Conservation (phyloP, 1,284 basidiomycete species). For the Gastroboletus turbinatus region DNA sequence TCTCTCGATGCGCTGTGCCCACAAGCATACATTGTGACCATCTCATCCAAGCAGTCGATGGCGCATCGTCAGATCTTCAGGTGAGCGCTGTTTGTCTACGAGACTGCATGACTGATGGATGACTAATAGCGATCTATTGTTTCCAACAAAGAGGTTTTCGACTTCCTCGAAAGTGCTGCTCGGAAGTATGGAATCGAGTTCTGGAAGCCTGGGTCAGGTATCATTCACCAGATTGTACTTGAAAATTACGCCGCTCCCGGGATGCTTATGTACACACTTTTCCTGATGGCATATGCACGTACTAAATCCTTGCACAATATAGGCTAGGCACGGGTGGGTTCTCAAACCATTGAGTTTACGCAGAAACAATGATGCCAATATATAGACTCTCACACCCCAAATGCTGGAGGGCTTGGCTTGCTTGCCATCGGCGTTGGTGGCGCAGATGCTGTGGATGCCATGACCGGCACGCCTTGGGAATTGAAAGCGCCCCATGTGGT, state of each 20-base stretch:
- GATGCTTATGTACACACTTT: constrained; percentile 68
- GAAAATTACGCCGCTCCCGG: constrained; percentile 95
- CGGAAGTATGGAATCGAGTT: constrained; percentile 95
- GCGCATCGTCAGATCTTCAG: constrained; percentile 82
- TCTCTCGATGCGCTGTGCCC: constrained; percentile 83
- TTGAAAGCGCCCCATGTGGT: constrained; percentile 91
- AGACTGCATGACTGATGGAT: constrained; percentile 2
- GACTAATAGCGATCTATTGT: constrained; percentile 73
- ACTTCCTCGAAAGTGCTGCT: constrained; percentile 94
- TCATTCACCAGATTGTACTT: constrained; percentile 98
- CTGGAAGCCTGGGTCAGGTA: constrained; percentile 94
- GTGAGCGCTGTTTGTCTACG: constrained; percentile 38
- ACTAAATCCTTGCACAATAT: constrained; percentile 15
- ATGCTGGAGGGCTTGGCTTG: constrained; percentile 97
- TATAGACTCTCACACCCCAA: constrained; percentile 95
- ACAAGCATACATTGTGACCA: constrained; percentile 96
- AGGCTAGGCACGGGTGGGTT: constrained; percentile 74
- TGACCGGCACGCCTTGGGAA: constrained; percentile 99
- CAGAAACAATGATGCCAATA: constrained; percentile 5
- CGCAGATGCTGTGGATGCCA: constrained; percentile 97
- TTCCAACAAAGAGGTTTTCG: constrained; percentile 95
- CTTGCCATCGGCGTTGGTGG: constrained; percentile 98
- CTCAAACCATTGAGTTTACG: background rate
- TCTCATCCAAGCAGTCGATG: constrained; percentile 87
- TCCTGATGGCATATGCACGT: constrained; percentile 1